These are phyloP conservation scores for Pseudofabraea citricarpa DNA, from an alignment of 2,329 filamentous ascomycete species.

Conservation along the genomic window DNA sequence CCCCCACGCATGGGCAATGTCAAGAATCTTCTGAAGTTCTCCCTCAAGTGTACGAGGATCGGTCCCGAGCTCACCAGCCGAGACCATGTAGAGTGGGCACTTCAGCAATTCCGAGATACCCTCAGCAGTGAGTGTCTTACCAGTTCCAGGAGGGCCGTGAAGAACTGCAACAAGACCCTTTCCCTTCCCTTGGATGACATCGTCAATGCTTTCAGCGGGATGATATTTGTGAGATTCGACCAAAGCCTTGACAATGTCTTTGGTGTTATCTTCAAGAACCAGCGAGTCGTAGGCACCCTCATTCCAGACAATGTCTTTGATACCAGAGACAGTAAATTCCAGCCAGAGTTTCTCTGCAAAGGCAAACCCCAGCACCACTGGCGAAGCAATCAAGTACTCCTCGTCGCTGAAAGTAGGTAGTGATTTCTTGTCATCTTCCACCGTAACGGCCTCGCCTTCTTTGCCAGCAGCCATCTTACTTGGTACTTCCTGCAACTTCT, in stretches of 20 bases:
- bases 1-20: conserved; percentile 82
- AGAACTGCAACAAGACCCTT: conserved; percentile 79
- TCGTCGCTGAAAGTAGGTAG: conserved; percentile 67
- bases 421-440: conserved; percentile 27
- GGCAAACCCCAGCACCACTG: conserved; percentile 80
- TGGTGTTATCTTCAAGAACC: conserved; percentile 60
- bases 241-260: conserved; percentile 70
- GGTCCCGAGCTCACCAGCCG: conserved; percentile 76
- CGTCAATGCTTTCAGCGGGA: conserved; percentile 75
- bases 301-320: conserved; percentile 82
- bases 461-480: conserved; percentile 22
- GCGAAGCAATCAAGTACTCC: conserved; percentile 77
- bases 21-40: conserved; percentile 78
- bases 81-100: conserved; percentile 79
- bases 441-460: conserved; percentile 9
- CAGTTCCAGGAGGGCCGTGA: conserved; percentile 80
- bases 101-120: conserved; percentile 79
- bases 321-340: conserved; percentile 75
- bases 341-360: conserved; percentile 90
- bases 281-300: conserved; percentile 76
- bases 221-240: conserved; percentile 83
- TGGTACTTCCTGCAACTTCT: conserved; percentile 52
- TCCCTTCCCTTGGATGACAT: conserved; percentile 78
- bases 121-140: conserved; percentile 85
- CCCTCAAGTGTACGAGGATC: conserved; percentile 68